Evolutionary conservation across 108 stramenopile genomes (phyloP), one percentile per base, ranked within the genome.

Genomic region (Cyclotella atomus): DNA sequence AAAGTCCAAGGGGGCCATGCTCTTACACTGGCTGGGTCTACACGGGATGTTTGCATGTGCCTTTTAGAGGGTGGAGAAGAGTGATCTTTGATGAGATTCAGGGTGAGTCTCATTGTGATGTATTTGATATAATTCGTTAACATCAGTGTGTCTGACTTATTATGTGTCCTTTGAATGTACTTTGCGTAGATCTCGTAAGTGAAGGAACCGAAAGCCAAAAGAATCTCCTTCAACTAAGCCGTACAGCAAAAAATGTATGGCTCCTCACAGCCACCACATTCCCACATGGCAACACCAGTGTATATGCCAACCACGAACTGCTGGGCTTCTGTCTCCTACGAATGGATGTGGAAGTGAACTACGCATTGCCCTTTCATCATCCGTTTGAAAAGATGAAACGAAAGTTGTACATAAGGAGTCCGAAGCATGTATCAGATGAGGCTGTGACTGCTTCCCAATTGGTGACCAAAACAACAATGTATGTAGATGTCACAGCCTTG

Each of bases 21-120:
- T 63, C 60, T 0, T 76, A 76, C 20, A 60, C 61, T 14, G 75
- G 75, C 7, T 70, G 35, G 27, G 70, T 76, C n/a, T 75, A 75
- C 24, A 75, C 55, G 14, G 68, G 73, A 5, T 29, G 56, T 28
- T 23, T 75, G 54, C 73, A 75, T 68, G 20, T 59, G 44, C 73
- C 73, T 19, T 69, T 69, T 25, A 32, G 73, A 3, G 67, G 67
- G 29, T 75, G 73, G 73, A 57, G 73, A 15, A 27, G 73, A 21
- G 73, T 75, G 15, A 75, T 75, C 20, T 75, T 69, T 46, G 73
- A 75, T 69, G 73, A 75, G 56, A 69, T 75, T 60, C 73, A 75
- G 47, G 47, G 47, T 49, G 47, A 49, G 47, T n/a, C n/a, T n/a
- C n/a, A n/a, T 49, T n/a, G 47, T 49, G n/a, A 9, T 49, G n/a